Evolutionary conservation across 2,329 filamentous ascomycete genomes (phyloP), one percentile per base, ranked within the genome.

Genomic region (Fusarium buharicum): DNA sequence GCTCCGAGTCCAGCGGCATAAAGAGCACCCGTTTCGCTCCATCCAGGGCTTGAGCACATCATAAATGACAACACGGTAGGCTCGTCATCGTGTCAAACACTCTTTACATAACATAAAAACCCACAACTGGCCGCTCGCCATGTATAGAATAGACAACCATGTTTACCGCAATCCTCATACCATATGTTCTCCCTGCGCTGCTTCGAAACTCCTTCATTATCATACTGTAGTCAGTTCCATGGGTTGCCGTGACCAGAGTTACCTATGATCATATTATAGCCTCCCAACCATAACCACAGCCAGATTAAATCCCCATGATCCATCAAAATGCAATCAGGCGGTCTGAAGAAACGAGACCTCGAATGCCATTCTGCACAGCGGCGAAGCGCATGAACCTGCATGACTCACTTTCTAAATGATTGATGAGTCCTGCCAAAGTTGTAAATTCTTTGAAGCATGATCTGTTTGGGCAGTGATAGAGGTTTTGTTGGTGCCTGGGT

Each of bases 391-490:
- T 77, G 31, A 64, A 76, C 4, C 73, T 70, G 48, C 79, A 82
- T 4, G 59, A 59, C 60, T 80, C 78, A 62, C 78, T 81, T 66
- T 82, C 79, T 13, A 79, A 60, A 37, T 81, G 79, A 51, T 78
- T 79, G 57, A 80, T 72, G 6, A 78, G 55, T 1, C 62, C 74
- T 2, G 76, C 78, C 6, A 82, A 59, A 2, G 70, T 76, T 44
- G 67, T 77, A 53, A 80, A 81, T 11, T 81, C 73, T 13, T 39
- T 62, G 1, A 53, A 20, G 51, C 79, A 81, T 12, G 4, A 4
- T 1, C 28, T 40, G 4, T 77, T 75, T 4, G 27, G 27, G 41
- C 78, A 82, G 52, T 78, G 76, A 43, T 81, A 81, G 9, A 79
- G 57, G 0, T 63, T 52, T 43, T 78, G 68, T 44, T 76, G 74